A percentile compares a stretch with the other conserved stretches of the same genome.
phyloP scores from a whole-genome alignment of 2,329 filamentous ascomycete species.

The Fusarium subglutinans region DNA sequence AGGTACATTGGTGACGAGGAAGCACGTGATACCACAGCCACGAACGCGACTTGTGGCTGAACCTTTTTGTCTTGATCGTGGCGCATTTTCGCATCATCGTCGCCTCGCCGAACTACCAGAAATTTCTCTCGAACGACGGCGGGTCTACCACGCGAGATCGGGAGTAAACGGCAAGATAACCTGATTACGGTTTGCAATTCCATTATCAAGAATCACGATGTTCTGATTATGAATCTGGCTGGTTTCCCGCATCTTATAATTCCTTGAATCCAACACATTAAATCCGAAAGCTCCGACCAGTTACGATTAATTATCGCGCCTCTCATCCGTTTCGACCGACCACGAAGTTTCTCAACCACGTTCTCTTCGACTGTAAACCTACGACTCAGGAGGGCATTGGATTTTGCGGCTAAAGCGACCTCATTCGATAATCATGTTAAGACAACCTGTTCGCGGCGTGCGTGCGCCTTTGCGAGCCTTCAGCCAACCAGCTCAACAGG shows the following conservation, averaged over 20 bases:
- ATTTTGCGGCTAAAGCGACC: background rate
- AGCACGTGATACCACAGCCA: slow-evolving; percentile 27
- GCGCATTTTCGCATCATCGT: slow-evolving; percentile 39
- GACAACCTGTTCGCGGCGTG: slow-evolving; percentile 39
- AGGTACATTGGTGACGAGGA: background rate
- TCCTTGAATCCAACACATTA: slow-evolving; percentile 15
- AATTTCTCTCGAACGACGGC: slow-evolving; percentile 19
- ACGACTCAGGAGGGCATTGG: background rate
- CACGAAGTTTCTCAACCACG: slow-evolving; percentile 20
- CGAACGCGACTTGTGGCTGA: background rate
- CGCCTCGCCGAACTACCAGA: slow-evolving; percentile 15
- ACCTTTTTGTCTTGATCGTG: slow-evolving; percentile 12
- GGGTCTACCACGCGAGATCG: slow-evolving; percentile 6
- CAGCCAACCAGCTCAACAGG: slow-evolving; percentile 27
- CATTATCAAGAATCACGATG: slow-evolving; percentile 9
- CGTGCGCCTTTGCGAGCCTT: slow-evolving; percentile 34
- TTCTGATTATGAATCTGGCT: slow-evolving; percentile 11
- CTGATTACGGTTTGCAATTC: background rate
- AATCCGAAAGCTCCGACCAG: slow-evolving; percentile 38
- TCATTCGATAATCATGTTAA: slow-evolving; percentile 37
- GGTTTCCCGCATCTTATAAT: slow-evolving; percentile 4
- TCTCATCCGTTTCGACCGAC: slow-evolving; percentile 21
- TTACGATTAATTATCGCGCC: slow-evolving; percentile 30
- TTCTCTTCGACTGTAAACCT: background rate
- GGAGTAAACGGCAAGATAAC: slow-evolving; percentile 13